phyloP scores from a whole-genome alignment of 2,329 filamentous ascomycete species.

The Penicillium brevicompactum region DNA sequence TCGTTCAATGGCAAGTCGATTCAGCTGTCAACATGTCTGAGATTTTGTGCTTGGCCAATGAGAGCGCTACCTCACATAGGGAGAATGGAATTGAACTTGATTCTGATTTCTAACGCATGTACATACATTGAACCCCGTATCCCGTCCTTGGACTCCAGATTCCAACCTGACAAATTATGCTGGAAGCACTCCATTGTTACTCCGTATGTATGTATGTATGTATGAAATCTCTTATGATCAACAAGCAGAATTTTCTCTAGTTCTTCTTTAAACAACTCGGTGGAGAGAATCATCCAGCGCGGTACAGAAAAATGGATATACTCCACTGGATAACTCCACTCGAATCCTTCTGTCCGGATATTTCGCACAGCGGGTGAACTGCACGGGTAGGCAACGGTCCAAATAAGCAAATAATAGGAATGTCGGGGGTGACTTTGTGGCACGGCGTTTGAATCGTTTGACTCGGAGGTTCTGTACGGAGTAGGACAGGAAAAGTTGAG shows the following conservation, averaged over 20 bases:
- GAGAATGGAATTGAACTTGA: neutral
- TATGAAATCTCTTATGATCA: neutral
- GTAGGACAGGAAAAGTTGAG: neutral
- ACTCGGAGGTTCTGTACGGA: slow-evolving; percentile 4
- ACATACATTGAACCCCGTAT: neutral
- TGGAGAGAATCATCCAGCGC: neutral
- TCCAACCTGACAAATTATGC: neutral
- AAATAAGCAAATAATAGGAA: slow-evolving; percentile 12
- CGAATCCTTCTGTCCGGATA: neutral
- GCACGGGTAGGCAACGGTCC: slow-evolving; percentile 9
- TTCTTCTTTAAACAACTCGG: too few relatives aligned
- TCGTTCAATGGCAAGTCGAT: slow-evolving; percentile 4
- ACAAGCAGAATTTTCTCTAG: neutral
- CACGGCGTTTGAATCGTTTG: slow-evolving; percentile 8
- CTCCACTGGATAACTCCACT: slow-evolving; percentile 8
- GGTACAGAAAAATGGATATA: neutral
- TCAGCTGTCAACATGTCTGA: neutral
- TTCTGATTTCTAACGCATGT: neutral
- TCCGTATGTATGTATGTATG: too few relatives aligned
- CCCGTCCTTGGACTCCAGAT: neutral
- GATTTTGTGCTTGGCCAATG: slow-evolving; percentile 1
- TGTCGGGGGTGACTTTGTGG: slow-evolving; percentile 3
- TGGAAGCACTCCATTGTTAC: too few relatives aligned
- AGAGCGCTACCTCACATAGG: neutral
- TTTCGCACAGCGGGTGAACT: slow-evolving; percentile 1